These are phyloP conservation scores for Peltaster fructicola DNA, from an alignment of 2,329 filamentous ascomycete species.

Conservation along the genomic window DNA sequence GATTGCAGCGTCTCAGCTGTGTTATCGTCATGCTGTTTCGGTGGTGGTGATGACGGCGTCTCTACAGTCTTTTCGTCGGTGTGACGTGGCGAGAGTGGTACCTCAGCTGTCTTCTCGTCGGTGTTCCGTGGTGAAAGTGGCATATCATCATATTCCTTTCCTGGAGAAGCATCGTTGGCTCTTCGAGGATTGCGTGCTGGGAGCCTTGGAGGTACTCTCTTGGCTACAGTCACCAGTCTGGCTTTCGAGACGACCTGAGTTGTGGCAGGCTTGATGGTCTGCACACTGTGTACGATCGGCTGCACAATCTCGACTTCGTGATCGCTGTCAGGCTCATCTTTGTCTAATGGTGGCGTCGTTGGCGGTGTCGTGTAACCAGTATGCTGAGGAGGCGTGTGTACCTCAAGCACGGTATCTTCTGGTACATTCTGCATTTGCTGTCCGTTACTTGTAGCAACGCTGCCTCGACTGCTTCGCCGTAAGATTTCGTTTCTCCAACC, in stretches of 20 bases:
- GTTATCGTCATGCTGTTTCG: too few relatives aligned
- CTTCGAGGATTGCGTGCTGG: conserved; percentile 55
- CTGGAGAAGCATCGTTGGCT: conserved; percentile 19
- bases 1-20: too few relatives aligned
- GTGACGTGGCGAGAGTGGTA: too few relatives aligned
- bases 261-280: conserved; percentile 43
- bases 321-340: conserved; percentile 29
- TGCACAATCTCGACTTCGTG: conserved; percentile 32
- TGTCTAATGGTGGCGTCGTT: conserved; percentile 11
- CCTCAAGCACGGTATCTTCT: conserved; percentile 11
- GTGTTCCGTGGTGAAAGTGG: too few relatives aligned
- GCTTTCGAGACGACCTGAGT: conserved; percentile 41
- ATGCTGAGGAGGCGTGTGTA: conserved; percentile 2
- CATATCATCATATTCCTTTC: too few relatives aligned
- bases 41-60: too few relatives aligned
- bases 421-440: conserved; percentile 13
- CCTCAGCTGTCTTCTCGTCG: too few relatives aligned
- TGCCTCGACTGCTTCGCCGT: conserved; percentile 11
- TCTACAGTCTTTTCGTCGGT: too few relatives aligned
- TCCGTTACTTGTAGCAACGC: conserved; percentile 6
- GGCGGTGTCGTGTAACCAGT: conserved; percentile 19
- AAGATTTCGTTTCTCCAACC: conserved; percentile 9
- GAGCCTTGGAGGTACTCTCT: conserved; percentile 58
- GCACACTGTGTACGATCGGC: conserved; percentile 42
- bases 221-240: conserved; percentile 69